A percentile compares a stretch with the other conserved stretches of the same genome.
Conservation (phyloP, 1,139 yeast species). For the Saccharomyces hybrid region DNA sequence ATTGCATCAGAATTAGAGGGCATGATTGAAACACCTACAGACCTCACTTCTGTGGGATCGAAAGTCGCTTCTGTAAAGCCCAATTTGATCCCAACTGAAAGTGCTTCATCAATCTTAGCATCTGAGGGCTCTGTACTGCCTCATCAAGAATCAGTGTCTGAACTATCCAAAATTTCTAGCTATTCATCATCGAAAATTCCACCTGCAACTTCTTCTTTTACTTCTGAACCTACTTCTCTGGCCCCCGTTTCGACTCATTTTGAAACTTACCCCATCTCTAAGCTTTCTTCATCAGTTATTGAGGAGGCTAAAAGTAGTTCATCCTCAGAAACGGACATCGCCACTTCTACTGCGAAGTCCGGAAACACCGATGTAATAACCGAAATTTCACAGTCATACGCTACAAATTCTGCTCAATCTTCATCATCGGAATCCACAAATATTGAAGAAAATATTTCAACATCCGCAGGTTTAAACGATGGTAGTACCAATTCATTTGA, state of each 20-base stretch:
- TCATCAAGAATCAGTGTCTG: too few species aligned
- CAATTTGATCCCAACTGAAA: neutral
- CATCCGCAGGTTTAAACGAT: neutral
- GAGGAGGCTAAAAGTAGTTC: neutral
- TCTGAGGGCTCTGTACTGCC: neutral
- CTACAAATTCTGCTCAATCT: neutral
- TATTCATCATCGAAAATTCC: neutral
- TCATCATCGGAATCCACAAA: neutral
- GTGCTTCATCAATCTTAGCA: neutral
- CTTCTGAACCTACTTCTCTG: neutral
- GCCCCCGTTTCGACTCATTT: neutral
- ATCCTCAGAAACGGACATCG: neutral
- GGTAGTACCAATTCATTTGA: neutral
- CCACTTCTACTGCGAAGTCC: neutral
- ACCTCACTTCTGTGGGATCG: neutral
- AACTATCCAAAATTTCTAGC: neutral
- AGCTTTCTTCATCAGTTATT: neutral
- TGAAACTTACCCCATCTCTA: neutral
- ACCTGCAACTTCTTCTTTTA: neutral
- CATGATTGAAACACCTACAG: neutral
- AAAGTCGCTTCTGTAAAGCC: neutral
- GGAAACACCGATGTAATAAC: neutral
- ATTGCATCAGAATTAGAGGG: neutral
- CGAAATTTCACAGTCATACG: neutral
- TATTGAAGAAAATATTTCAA: neutral